Evolutionary conservation across 2,329 filamentous ascomycete genomes (phyloP), one percentile per base, ranked within the genome.

Genomic region (Aspergillus sp.): DNA sequence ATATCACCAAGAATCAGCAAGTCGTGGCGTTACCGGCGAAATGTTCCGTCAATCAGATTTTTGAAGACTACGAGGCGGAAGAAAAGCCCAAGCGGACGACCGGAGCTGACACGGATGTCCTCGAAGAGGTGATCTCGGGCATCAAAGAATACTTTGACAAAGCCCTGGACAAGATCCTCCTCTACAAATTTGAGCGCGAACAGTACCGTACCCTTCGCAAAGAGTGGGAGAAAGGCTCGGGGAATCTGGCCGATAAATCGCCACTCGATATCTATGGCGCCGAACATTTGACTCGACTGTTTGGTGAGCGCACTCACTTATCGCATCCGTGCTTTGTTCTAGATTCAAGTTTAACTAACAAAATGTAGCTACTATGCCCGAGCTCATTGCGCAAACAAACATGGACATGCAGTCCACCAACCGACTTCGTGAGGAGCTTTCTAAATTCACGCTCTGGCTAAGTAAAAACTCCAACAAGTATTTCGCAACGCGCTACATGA

Each of bases 121-220:
- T 98, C 26, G 90, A 96, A 67, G 95, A 99, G 77, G 90, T 96
- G 9, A 82, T 96, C 49, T 85, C 88, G 20, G 95, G 95, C 2
- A 79, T 98, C 55, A 90, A 89, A 64, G 92, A 96, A 76, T 99
- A 99, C 73, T 99, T 99, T 75, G 92, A 98, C 74, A 92, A 91
- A 75, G 87, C 87, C 20, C 83, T 99, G 1, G 91, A 93, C 29
- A 89, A 93, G 56, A 91, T 98, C 60, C 82, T 99, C 10, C 84
- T 99, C 3, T 99, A 99, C 73, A 92, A 92, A 52, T 96, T 96
- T 65, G 95, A 99, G 78, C 89, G 95, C 26, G 85, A 88, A 55
- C 95, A 99, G 73, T 96, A 93, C 73, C 86, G 89, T 58, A 87
- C 93, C 52, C 82, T 95, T 56, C 85, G 89, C 67, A 87, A 90